Evolutionary conservation across 495 filamentous ascomycete genomes (phyloP), one percentile per base, ranked within the genome.

Genomic region (Annulohypoxylon stygium): DNA sequence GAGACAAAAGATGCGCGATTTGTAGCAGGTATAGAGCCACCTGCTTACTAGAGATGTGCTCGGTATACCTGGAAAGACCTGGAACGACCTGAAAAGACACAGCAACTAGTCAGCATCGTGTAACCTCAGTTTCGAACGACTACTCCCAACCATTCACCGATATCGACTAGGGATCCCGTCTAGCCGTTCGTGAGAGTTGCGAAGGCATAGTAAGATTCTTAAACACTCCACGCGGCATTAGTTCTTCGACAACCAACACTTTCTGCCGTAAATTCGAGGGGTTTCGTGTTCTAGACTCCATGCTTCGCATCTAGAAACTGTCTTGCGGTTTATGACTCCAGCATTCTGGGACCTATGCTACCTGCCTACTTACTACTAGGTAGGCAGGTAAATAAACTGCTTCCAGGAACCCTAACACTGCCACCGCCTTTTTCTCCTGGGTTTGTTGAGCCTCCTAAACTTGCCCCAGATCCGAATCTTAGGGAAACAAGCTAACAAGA

Each of bases 121-220:
- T 33, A 61, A 25, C 37, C 39, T 16, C 14, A 26, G 26, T 1
- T 30, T 53, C 30, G 53, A 57, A 57, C n/a, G 16, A 4, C 7
- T 60, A 51, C n/a, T 12, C 4, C 10, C 34, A 37, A 63, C 8
- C 37, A 34, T 37, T 50, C n/a, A 23, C 6, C 8, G 48, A 58
- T 58, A 36, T 16, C 41, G 53, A 33, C 63, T 47, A 33, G n/a
- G 39, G 36, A 37, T 30, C 20, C 18, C 50, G 18, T 54, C 25
- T 39, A 18, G 23, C 14, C 14, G 16, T 45, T 16, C 58, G 14
- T 60, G 30, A 20, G 12, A 26, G 14, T 18, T 23, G 23, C 16
- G 12, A n/a, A 9, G 7, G 7, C 20, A 23, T n/a, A 43, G 61
- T 65, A 43, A 65, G 68, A 65, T 45, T 25, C 23, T 54, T 60